Evolutionary conservation across 179 eudicot species (phyloP).

Genomic region (Pouteria campechiana): DNA sequence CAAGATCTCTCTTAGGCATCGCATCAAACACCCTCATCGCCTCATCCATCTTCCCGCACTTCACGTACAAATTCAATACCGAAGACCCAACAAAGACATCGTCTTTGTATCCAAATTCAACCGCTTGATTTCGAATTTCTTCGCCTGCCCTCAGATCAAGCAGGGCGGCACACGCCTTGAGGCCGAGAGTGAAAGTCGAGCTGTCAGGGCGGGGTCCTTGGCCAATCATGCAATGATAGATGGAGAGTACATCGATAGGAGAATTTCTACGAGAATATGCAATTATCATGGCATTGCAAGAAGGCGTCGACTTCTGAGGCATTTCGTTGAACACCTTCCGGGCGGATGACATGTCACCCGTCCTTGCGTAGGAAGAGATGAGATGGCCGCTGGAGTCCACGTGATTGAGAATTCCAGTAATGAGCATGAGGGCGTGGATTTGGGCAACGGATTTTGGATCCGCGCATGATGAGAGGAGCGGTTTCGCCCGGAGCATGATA

Average conservation of each 20-base stretch:
- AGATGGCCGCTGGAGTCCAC: constrained; percentile 29
- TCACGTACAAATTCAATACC: constrained; percentile 46
- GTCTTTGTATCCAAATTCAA: constrained; percentile 39
- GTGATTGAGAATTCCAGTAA: constrained; percentile 31
- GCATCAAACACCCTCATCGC: constrained; percentile 50
- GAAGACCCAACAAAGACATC: constrained; percentile 73
- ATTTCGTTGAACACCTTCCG: constrained; percentile 46
- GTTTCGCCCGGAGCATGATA: too few relatives aligned
- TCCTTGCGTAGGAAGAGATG: constrained; percentile 32
- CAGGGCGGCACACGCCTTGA: constrained; percentile 60
- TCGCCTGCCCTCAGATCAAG: constrained; percentile 43
- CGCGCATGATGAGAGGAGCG: constrained; percentile 21
- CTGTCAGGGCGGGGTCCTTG: constrained; percentile 64
- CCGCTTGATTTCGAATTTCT: constrained; percentile 38
- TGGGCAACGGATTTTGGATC: constrained; percentile 22
- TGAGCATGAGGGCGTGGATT: constrained; percentile 38
- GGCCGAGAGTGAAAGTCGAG: constrained; percentile 60
- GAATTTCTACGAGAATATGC: constrained; percentile 34
- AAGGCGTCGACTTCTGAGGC: constrained; percentile 39
- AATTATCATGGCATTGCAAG: constrained; percentile 66
- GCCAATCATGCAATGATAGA: constrained; percentile 30
- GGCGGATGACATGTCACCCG: constrained; percentile 28
- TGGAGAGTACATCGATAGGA: constrained; percentile 28
- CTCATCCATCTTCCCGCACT: constrained; percentile 49
- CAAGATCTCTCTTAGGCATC: constrained; percentile 42